Base-by-base conservation (phyloP, 768 basidiomycete genomes). In the Clitopilus hobsonii region DNA sequence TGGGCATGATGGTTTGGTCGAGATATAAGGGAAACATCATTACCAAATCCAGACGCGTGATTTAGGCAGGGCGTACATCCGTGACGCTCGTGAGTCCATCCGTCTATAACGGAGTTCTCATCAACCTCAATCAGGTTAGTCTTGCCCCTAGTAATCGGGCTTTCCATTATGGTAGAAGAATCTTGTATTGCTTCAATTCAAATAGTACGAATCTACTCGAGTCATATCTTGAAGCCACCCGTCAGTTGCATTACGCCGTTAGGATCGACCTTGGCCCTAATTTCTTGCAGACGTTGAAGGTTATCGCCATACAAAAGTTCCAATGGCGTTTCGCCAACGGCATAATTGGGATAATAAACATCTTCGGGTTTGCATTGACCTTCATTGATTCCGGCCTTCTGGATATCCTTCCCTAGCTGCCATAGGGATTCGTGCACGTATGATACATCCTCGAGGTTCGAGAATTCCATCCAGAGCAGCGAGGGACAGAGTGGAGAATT, bases 341-440 rank as follows among this genome's bases (percentile, higher is more conserved):
- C 85, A 58, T 86, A 86, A 63, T 89, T 89, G 27, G 74, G 71
- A 63, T 89, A 88, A 49, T 77, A 61, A 3, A 72, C 74, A 20
- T 67, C 61, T 6, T 56, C 61, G 23, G 74, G 53, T 45, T 69
- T 62, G 6, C 54, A 51, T 62, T 80, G 75, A 11, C 78, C 78
- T 49, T 76, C 66, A n/a, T 61, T 60, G 3, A 71, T 58, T 2
- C 74, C 75, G 10, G 74, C 69, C 23, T 68, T 57, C 20, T 61
- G 67, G 48, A 86, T 70, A 11, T 68, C 68, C 1, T 60, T 68
- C 0, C 73, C 69, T 53, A 74, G 78, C 26, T 70, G 53, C 13
- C 65, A 63, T n/a, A 73, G 66, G 6, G 79, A 75, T 25, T 69
- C 48, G n/a, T 75, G 61, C 53, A 84, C 72, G 32, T 36, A 36